These are phyloP conservation scores for Carpinus viminea DNA, from an alignment of 306 rosid species.

Conservation along the genomic window DNA sequence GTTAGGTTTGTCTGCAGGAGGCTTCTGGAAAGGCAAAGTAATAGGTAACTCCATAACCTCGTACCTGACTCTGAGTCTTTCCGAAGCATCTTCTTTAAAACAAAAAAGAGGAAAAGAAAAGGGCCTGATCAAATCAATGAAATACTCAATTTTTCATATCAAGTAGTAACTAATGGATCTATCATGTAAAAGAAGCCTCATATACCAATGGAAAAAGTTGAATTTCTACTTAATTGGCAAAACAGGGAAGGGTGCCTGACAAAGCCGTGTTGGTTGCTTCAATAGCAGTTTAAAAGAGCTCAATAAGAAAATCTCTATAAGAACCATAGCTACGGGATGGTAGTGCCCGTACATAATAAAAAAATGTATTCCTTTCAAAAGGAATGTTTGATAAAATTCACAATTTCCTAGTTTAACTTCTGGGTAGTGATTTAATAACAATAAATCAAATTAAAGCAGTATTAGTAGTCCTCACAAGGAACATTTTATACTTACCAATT, in stretches of 20 bases:
- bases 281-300: too few relatives aligned
- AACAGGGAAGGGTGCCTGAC: background rate
- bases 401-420: too few relatives aligned
- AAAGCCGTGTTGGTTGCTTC: too few relatives aligned
- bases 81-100: slow-evolving; percentile 55
- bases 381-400: too few relatives aligned
- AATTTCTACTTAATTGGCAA: background rate
- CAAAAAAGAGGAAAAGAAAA: background rate
- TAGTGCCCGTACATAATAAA: too few relatives aligned
- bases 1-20: slow-evolving; percentile 91
- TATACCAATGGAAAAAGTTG: background rate
- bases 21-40: slow-evolving; percentile 87
- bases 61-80: slow-evolving; percentile 89
- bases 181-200: background rate
- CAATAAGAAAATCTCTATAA: too few relatives aligned
- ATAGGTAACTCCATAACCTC: slow-evolving; percentile 80
- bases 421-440: too few relatives aligned
- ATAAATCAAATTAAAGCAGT: too few relatives aligned
- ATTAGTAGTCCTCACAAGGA: too few relatives aligned
- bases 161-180: background rate
- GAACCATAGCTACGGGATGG: too few relatives aligned
- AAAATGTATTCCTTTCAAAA: too few relatives aligned
- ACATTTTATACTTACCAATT: too few relatives aligned
- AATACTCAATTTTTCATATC: background rate
- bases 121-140: slow-evolving; percentile 4